Evolutionary conservation across 306 rosid genomes (phyloP), one percentile per base, ranked within the genome.

Genomic region (Ammopiptanthus mongolicus): DNA sequence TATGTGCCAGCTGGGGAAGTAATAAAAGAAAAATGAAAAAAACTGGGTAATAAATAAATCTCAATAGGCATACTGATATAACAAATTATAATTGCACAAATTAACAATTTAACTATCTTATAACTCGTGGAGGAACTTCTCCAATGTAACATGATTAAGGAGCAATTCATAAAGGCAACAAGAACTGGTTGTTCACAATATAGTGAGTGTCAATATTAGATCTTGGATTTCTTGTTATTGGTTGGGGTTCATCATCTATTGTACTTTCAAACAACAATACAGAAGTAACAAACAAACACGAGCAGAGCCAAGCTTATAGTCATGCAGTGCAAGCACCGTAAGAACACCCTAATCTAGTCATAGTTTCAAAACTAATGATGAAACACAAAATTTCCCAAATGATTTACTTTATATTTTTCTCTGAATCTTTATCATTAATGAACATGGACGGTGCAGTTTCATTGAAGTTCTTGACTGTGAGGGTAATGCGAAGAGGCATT

Each of bases 1-100:
- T 18, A 28, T 14, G 97, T 92, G 25, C 91, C 96, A 42, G 98
- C 99, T 95, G 93, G 52, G 31, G 21, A 21, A 13, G 69, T 19
- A 22, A 73, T 1, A 80, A 50, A 62, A 64, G 53, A 86, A 68
- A 52, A 61, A 25, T 13, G 15, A 50, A 28, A 78, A 23, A 73
- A 47, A 47, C 14, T 5, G 41, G 50, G 36, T 53, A 52, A 33
- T 36, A 22, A 73, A 29, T 64, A 57, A 73, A 63, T 68, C 19
- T n/a, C 62, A 19, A n/a, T 47, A 44, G 29, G n/a, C 37, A 51
- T n/a, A n/a, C 13, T 14, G 36, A 55, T 66, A 22, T 52, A 31
- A 21, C 73, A 52, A 82, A 57, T 8, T 39, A 60, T 75, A 67
- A 71, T 13, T 39, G 68, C 74, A 86, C 22, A 46, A 12, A 47